Conservation (phyloP, 129 eudicot species). For the Calendula officinalis region DNA sequence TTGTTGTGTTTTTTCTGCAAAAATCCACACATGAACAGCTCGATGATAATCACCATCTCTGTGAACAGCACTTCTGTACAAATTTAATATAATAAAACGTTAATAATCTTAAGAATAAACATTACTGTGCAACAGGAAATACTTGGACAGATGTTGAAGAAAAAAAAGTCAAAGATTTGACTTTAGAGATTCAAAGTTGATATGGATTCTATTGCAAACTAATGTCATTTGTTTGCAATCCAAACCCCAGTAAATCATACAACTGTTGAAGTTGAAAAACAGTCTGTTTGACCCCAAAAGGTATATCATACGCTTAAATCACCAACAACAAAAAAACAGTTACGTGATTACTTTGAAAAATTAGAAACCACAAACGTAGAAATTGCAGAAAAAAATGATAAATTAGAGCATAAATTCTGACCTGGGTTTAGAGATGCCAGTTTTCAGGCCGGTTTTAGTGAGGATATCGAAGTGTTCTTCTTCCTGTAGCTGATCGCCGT, state of each 20-base stretch:
- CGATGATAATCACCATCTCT: slow-evolving; percentile 97
- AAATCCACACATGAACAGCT: slow-evolving; percentile 97
- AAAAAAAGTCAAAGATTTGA: neutral
- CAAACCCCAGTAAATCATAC: neutral
- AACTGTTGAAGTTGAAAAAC: neutral
- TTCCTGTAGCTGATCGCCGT: slow-evolving; percentile 23
- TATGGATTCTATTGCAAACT: neutral
- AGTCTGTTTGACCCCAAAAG: neutral
- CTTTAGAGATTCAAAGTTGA: neutral
- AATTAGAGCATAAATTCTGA: slow-evolving; percentile 4
- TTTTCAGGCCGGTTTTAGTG: slow-evolving; percentile 66
- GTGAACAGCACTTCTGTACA: slow-evolving; percentile 69
- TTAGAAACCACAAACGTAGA: neutral
- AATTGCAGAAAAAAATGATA: neutral
- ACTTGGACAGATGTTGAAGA: neutral
- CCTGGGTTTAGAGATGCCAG: slow-evolving; percentile 85
- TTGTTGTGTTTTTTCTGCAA: slow-evolving; percentile 81
- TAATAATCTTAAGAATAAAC: neutral
- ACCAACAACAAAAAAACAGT: neutral
- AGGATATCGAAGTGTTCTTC: slow-evolving; percentile 77
- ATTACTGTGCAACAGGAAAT: neutral
- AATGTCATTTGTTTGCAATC: neutral
- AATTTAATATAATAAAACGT: neutral
- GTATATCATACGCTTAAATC: neutral
- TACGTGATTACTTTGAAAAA: slow-evolving; percentile 1